Conservation (phyloP, 2,329 filamentous ascomycete genomes). For the Cladosporium sp. region DNA sequence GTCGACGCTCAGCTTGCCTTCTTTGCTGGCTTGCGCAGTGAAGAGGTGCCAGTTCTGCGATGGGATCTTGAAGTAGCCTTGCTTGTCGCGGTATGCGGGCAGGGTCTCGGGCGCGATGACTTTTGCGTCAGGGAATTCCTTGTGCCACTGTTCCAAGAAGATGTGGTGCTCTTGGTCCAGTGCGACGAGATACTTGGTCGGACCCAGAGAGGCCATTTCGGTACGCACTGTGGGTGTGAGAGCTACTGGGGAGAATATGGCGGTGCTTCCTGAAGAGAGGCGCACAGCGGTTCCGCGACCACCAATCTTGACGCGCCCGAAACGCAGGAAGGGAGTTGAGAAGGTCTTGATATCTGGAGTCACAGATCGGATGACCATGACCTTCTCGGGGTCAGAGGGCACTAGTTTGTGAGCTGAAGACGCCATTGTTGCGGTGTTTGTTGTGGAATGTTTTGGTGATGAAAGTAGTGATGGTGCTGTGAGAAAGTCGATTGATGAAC, state of each 20-base stretch:
- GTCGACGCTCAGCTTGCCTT: slow-evolving; percentile 50
- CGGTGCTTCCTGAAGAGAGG: slow-evolving; percentile 70
- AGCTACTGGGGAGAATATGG: slow-evolving; percentile 87
- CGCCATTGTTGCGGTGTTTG: slow-evolving; percentile 24
- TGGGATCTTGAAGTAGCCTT: slow-evolving; percentile 31
- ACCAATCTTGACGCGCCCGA: slow-evolving; percentile 75
- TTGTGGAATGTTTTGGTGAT: not conserved
- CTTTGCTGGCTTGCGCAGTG: slow-evolving; percentile 29
- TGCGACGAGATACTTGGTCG: slow-evolving; percentile 79
- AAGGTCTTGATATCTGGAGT: slow-evolving; percentile 74
- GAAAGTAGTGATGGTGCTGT: not conserved
- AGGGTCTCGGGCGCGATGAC: slow-evolving; percentile 81
- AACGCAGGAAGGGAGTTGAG: slow-evolving; percentile 79
- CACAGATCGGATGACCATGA: slow-evolving; percentile 87
- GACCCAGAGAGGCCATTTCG: slow-evolving; percentile 53
- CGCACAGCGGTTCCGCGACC: slow-evolving; percentile 83
- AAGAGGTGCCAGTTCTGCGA: slow-evolving; percentile 51
- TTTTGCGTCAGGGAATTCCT: slow-evolving; percentile 71
- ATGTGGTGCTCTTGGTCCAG: slow-evolving; percentile 94
- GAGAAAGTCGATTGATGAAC: not conserved
- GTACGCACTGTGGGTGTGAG: slow-evolving; percentile 73
- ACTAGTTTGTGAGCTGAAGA: slow-evolving; percentile 34
- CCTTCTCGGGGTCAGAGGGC: slow-evolving; percentile 65
- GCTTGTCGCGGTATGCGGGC: slow-evolving; percentile 66
- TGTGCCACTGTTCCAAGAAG: slow-evolving; percentile 80